Evolutionary conservation across 1,284 basidiomycete species (phyloP).

Genomic region (Fomitopsis palustris): DNA sequence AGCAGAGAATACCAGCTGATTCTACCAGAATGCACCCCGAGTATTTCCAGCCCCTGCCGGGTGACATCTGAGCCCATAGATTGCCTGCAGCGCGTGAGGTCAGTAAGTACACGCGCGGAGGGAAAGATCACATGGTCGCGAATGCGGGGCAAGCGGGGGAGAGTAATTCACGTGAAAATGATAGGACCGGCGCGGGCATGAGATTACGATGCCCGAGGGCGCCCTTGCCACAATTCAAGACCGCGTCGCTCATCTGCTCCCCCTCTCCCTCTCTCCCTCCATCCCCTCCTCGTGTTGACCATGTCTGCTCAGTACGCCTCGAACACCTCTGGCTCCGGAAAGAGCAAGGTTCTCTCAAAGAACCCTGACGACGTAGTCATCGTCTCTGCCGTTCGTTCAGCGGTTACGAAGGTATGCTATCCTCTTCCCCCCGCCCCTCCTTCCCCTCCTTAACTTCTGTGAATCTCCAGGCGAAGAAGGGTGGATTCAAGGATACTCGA

Average conservation of each 20-base stretch:
- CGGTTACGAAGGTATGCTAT: conserved; percentile 76
- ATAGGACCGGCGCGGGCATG: not conserved
- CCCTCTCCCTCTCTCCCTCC: not conserved
- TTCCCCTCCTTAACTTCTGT: not conserved
- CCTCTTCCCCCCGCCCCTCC: not conserved
- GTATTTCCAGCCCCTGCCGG: no score
- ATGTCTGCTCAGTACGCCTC: not conserved
- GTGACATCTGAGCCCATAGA: no score
- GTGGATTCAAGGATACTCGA: conserved; percentile 91
- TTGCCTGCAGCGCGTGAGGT: no score
- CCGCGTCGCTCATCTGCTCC: not conserved
- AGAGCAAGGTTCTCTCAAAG: conserved; percentile 50
- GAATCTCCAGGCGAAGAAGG: conserved; percentile 69
- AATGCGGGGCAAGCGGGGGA: not conserved
- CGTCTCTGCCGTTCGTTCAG: conserved; percentile 83
- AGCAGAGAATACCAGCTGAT: no score
- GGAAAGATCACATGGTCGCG: not conserved
- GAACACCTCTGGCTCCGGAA: conserved; percentile 27
- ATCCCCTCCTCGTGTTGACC: not conserved
- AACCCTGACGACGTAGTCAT: conserved; percentile 88
- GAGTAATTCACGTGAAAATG: not conserved
- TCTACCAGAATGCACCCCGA: no score
- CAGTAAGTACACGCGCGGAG: no score
- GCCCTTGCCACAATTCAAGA: not conserved
- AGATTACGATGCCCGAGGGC: not conserved